phyloP scores from a whole-genome alignment of 768 basidiomycete genomes.

The Rhodotorula graminis region DNA sequence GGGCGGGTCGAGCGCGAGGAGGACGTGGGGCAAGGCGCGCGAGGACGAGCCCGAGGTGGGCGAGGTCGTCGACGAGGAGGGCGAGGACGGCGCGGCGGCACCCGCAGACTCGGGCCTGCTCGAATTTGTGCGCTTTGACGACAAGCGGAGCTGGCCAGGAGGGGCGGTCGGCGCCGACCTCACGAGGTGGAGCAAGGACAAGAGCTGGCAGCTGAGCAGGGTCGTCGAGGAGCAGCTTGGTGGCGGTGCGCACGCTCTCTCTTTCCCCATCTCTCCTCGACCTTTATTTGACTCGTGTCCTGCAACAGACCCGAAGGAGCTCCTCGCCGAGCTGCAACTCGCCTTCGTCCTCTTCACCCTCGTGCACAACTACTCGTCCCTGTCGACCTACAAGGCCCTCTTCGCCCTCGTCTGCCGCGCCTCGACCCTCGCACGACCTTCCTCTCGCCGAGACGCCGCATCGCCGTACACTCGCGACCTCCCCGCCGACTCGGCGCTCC shows the following conservation, averaged over 20 bases:
- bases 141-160: conserved; percentile 48
- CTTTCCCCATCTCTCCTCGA: too few species aligned
- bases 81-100: conserved; percentile 8
- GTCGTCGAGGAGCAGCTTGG: conserved; percentile 41
- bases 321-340: conserved; percentile 48
- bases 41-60: conserved; percentile 6
- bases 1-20: not conserved
- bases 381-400: conserved; percentile 47
- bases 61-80: conserved; percentile 8
- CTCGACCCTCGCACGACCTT: conserved; percentile 35
- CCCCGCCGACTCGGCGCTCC: conserved; percentile 10
- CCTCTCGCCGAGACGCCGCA: not conserved
- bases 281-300: not conserved
- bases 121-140: conserved; percentile 44
- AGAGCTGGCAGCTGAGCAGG: conserved; percentile 47
- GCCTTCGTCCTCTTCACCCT: conserved; percentile 48
- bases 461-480: not conserved
- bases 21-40: conserved; percentile 38
- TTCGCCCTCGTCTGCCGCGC: conserved; percentile 46
- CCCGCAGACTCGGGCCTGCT: conserved; percentile 23
- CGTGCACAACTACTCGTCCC: conserved; percentile 48
- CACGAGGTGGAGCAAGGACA: conserved; percentile 47
- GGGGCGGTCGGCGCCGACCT: conserved; percentile 49
- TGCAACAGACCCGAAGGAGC: conserved; percentile 41
- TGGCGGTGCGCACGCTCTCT: conserved; percentile 43